These are phyloP conservation scores for Athelia sp. DNA, from an alignment of 1,284 basidiomycete species.

Conservation along the genomic window DNA sequence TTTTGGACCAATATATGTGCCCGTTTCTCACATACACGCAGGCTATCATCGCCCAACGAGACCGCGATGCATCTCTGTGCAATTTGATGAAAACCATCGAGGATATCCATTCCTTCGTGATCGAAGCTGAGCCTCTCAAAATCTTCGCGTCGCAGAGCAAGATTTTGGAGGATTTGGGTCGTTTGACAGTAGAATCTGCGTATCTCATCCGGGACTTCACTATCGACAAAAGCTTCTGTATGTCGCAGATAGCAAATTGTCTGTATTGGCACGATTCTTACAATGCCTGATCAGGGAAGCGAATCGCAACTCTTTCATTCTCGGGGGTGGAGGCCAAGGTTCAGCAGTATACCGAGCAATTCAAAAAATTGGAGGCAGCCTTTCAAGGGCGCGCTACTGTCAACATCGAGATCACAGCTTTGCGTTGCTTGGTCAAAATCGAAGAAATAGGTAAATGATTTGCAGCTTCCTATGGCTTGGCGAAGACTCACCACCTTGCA, in stretches of 20 bases:
- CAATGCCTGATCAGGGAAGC: no score
- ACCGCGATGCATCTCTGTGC: neutral
- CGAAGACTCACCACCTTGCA: no score
- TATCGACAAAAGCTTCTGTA: neutral
- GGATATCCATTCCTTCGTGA: neutral
- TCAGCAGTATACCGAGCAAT: no score
- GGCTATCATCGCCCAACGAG: neutral
- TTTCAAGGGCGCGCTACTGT: no score
- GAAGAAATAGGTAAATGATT: no score
- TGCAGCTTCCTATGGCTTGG: no score
- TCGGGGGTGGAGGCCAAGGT: no score
- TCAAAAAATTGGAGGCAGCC: no score
- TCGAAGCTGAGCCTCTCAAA: neutral
- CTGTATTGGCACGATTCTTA: no score
- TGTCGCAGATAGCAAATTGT: neutral
- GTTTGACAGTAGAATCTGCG: constrained; percentile 1
- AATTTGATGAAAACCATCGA: neutral
- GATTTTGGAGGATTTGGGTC: neutral
- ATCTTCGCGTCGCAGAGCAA: neutral
- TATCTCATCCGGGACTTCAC: constrained; percentile 5
- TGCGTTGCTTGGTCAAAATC: no score
- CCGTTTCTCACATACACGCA: neutral
- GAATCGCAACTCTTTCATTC: no score
- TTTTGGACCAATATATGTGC: neutral
- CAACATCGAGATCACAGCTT: no score